Conservation (phyloP, 306 rosid genomes). For the Fagus crenata region DNA sequence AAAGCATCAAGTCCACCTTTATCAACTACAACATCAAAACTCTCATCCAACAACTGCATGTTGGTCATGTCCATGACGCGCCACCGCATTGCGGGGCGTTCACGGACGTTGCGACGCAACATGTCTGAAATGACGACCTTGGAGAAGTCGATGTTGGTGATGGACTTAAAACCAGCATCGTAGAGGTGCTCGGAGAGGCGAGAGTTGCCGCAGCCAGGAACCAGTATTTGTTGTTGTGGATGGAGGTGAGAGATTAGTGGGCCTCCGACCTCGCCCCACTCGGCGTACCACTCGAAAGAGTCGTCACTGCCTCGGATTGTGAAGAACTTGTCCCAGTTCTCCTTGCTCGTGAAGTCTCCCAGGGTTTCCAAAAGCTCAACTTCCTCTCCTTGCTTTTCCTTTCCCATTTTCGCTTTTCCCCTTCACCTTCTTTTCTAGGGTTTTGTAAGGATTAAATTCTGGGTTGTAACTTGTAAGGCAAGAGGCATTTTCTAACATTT, state of each 20-base stretch:
- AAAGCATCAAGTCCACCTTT: slow-evolving; percentile 98
- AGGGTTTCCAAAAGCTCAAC: slow-evolving; percentile 68
- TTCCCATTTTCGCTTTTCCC: slow-evolving; percentile 33
- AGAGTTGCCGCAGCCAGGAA: slow-evolving; percentile 93
- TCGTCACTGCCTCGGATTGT: slow-evolving; percentile 59
- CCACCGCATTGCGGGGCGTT: slow-evolving; percentile 90
- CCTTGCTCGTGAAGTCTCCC: slow-evolving; percentile 87
- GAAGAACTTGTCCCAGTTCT: slow-evolving; percentile 97
- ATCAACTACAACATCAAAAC: slow-evolving; percentile 63
- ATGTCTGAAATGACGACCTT: slow-evolving; percentile 80
- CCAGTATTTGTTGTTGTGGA: slow-evolving; percentile 46
- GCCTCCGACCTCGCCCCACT: slow-evolving; percentile 61
- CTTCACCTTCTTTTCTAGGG: background rate
- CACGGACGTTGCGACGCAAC: slow-evolving; percentile 88
- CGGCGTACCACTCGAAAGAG: slow-evolving; percentile 94
- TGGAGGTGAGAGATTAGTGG: slow-evolving; percentile 56
- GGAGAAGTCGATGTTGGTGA: slow-evolving; percentile 86
- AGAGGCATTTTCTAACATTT: no score
- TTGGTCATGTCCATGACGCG: slow-evolving; percentile 92
- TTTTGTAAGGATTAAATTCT: no score
- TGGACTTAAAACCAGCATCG: slow-evolving; percentile 60
- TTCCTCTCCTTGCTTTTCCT: slow-evolving; percentile 39
- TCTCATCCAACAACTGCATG: slow-evolving; percentile 77
- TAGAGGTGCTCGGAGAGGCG: slow-evolving; percentile 86
- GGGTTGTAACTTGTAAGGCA: no score